Evolutionary conservation across 2,329 filamentous ascomycete genomes (phyloP).

Genomic region (Arthrobotrys conoides): DNA sequence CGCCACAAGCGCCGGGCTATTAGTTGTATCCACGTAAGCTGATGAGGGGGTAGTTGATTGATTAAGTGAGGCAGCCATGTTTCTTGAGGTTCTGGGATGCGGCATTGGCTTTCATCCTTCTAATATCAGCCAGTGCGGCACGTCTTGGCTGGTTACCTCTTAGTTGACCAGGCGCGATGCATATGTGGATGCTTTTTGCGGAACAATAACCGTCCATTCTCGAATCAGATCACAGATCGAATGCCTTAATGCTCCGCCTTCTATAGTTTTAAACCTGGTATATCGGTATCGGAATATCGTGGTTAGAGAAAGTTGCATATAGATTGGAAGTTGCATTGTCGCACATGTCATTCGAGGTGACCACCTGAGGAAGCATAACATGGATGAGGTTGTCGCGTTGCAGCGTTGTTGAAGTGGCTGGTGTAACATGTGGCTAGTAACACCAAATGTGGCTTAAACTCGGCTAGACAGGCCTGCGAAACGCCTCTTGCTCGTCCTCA

Average conservation of each 20-base stretch:
- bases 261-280: slow-evolving; percentile 4
- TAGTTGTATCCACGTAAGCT: slow-evolving; percentile 30
- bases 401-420: slow-evolving; percentile 14
- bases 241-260: slow-evolving; percentile 5
- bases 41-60: slow-evolving; percentile 7
- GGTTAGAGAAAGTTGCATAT: background rate
- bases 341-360: background rate
- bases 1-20: slow-evolving; percentile 58
- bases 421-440: background rate
- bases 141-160: slow-evolving; percentile 5
- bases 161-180: background rate
- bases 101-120: slow-evolving; percentile 35
- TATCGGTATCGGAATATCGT: background rate
- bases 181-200: slow-evolving; percentile 3
- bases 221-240: background rate
- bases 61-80: slow-evolving; percentile 24
- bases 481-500: slow-evolving; percentile 41
- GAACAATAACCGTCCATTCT: background rate
- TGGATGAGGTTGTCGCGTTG: slow-evolving; percentile 16
- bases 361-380: background rate
- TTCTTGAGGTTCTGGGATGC: slow-evolving; percentile 21
- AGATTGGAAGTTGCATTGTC: slow-evolving; percentile 14
- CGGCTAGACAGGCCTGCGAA: slow-evolving; percentile 46
- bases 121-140: slow-evolving; percentile 25
- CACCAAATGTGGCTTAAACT: slow-evolving; percentile 10